These are phyloP conservation scores for Vitis hybrid DNA, from an alignment of 177 flowering plant genomes.

Conservation along the genomic window DNA sequence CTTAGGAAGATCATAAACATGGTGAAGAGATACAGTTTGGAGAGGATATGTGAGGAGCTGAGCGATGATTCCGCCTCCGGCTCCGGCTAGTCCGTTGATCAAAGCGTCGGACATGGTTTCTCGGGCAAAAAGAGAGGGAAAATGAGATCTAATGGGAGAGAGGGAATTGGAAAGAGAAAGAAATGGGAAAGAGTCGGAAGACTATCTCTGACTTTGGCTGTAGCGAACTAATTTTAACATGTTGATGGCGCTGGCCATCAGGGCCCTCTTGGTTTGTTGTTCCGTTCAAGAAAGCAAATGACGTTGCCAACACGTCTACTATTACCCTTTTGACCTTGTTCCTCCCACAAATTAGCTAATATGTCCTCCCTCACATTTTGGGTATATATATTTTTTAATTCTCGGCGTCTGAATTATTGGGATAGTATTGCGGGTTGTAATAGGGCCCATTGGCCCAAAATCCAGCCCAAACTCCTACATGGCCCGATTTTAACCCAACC, in stretches of 20 bases:
- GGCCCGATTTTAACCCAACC: no score
- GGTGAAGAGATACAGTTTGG: conserved; percentile 59
- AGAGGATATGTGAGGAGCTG: conserved; percentile 93
- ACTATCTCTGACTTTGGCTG: conserved; percentile 26
- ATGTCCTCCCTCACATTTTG: background rate
- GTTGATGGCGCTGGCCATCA: conserved; percentile 3
- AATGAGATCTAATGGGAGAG: conserved; percentile 2
- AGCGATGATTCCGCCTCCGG: conserved; percentile 96
- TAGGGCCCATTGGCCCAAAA: no score
- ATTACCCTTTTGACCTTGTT: background rate
- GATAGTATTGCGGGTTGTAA: no score
- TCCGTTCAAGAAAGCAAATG: conserved; percentile 4
- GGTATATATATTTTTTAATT: background rate
- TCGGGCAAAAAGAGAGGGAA: conserved; percentile 6
- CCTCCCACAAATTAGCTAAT: background rate
- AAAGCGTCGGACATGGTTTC: conserved; percentile 80
- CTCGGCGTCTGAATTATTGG: background rate
- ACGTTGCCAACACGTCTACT: background rate
- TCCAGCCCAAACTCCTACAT: no score
- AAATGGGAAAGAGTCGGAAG: no score
- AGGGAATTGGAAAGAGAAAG: conserved; percentile 1
- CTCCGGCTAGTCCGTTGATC: conserved; percentile 95
- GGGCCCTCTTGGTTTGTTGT: background rate
- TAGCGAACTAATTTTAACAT: conserved; percentile 1
- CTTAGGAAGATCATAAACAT: background rate